Percentiles rank a stretch among this genome's conserved stretches.
Conservation (phyloP, 129 eudicot genomes). For the Ambrosia trifida region DNA sequence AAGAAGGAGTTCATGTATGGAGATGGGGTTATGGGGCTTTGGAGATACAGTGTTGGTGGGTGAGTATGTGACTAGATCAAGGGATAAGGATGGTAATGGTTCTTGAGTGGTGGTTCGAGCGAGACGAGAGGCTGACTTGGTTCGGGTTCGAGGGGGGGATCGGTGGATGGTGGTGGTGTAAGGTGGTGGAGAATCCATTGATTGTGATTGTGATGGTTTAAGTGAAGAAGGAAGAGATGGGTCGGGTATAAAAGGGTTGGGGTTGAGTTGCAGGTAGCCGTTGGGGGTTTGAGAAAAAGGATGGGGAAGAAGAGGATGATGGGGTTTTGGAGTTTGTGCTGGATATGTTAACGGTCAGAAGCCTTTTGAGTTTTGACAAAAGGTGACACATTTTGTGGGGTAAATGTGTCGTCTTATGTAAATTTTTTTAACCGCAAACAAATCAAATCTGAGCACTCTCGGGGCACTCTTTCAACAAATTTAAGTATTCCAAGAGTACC, state of each 20-base stretch:
- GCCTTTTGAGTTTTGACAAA: slow-evolving; percentile 22
- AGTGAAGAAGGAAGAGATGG: neutral
- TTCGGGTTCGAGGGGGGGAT: slow-evolving; percentile 39
- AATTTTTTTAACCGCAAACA: too few species aligned
- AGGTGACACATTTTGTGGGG: slow-evolving; percentile 19
- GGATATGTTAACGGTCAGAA: slow-evolving; percentile 39
- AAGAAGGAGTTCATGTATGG: slow-evolving; percentile 65
- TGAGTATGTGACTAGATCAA: slow-evolving; percentile 61
- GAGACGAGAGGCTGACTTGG: slow-evolving; percentile 72
- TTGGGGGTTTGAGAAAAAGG: slow-evolving; percentile 29
- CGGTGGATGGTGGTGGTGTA: slow-evolving; percentile 35
- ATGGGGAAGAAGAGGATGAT: slow-evolving; percentile 13
- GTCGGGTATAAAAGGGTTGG: slow-evolving; percentile 19
- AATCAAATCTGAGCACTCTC: too few species aligned
- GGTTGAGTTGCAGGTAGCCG: slow-evolving; percentile 27
- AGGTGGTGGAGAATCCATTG: slow-evolving; percentile 52
- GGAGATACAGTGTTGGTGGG: slow-evolving; percentile 47
- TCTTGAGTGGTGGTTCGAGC: slow-evolving; percentile 51
- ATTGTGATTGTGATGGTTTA: neutral
- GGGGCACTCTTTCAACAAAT: too few species aligned
- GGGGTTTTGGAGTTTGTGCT: slow-evolving; percentile 32
- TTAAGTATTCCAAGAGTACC: too few species aligned
- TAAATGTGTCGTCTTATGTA: neutral
- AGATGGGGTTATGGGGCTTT: slow-evolving; percentile 42
- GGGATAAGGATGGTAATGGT: slow-evolving; percentile 47